Evolutionary conservation across 2,329 filamentous ascomycete genomes (phyloP).

Genomic region (Chrysoporthe austroafricana): DNA sequence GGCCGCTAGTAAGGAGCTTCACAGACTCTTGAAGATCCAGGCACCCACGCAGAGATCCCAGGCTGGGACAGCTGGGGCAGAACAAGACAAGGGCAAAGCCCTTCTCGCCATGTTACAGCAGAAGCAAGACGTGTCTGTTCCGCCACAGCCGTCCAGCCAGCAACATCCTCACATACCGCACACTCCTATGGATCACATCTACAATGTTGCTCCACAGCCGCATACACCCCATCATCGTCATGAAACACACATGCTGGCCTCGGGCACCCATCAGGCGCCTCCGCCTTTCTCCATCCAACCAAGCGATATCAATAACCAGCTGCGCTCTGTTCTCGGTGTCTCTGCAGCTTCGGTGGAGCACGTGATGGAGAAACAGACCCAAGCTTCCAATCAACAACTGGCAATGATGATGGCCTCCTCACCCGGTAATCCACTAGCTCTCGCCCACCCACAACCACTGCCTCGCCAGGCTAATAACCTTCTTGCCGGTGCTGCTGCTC

Average conservation of each 20-base stretch:
- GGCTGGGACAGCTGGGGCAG: conserved; percentile 27
- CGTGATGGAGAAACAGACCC: conserved; percentile 16
- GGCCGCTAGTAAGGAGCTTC: conserved; percentile 56
- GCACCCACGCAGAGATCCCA: conserved; percentile 56
- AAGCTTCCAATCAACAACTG: conserved; percentile 18
- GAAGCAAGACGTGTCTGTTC: conserved; percentile 35
- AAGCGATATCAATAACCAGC: conserved; percentile 38
- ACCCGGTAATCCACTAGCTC: not conserved
- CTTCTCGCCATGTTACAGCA: conserved; percentile 58
- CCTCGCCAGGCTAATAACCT: conserved; percentile 26
- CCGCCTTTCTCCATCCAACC: conserved; percentile 55
- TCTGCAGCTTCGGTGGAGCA: conserved; percentile 24
- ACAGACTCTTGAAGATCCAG: conserved; percentile 59
- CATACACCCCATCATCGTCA: conserved; percentile 62
- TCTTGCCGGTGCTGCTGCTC: conserved; percentile 4
- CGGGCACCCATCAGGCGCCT: conserved; percentile 50
- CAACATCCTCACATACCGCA: conserved; percentile 41
- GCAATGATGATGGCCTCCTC: conserved; percentile 11
- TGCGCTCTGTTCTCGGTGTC: conserved; percentile 32
- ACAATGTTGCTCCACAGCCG: conserved; percentile 54
- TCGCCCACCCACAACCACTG: conserved; percentile 23
- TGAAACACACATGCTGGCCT: conserved; percentile 50
- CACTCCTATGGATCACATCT: conserved; percentile 59
- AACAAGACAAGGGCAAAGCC: conserved; percentile 51
- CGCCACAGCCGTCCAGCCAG: conserved; percentile 28